Conservation (phyloP, 106 monocot species). For the Allium sativum region DNA sequence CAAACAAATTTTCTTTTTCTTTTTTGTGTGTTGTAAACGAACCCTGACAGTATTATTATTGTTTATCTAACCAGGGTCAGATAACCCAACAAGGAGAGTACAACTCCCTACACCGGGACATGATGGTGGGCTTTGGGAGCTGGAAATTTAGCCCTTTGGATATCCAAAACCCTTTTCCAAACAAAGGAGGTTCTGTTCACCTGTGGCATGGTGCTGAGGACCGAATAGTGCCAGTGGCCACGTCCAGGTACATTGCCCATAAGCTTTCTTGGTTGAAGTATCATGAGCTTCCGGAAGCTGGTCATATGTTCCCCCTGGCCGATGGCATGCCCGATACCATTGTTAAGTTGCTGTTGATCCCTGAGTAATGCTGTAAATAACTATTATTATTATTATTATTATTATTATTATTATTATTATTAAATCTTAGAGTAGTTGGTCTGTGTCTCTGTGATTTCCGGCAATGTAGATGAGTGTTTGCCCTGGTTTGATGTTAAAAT, state of each 20-base stretch:
- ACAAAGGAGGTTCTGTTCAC: conserved; percentile 34
- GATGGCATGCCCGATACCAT: conserved; percentile 53
- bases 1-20: background rate
- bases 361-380: no score
- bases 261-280: conserved; percentile 52
- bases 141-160: conserved; percentile 57
- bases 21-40: no score
- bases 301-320: conserved; percentile 39
- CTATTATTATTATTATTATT: no score
- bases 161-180: conserved; percentile 37
- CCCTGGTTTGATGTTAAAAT: no score
- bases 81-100: conserved; percentile 43
- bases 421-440: no score
- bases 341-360: conserved; percentile 28
- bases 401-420: no score
- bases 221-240: conserved; percentile 20
- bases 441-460: no score
- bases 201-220: conserved; percentile 65
- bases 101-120: conserved; percentile 48
- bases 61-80: conserved; percentile 11
- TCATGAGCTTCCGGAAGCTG: conserved; percentile 47
- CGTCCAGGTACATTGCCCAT: conserved; percentile 32
- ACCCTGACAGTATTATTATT: no score
- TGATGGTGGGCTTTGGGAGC: conserved; percentile 52
- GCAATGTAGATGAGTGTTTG: no score